These are phyloP conservation scores for Raffaelea ambrosiae DNA, from an alignment of 2,329 filamentous ascomycete genomes.

Conservation along the genomic window DNA sequence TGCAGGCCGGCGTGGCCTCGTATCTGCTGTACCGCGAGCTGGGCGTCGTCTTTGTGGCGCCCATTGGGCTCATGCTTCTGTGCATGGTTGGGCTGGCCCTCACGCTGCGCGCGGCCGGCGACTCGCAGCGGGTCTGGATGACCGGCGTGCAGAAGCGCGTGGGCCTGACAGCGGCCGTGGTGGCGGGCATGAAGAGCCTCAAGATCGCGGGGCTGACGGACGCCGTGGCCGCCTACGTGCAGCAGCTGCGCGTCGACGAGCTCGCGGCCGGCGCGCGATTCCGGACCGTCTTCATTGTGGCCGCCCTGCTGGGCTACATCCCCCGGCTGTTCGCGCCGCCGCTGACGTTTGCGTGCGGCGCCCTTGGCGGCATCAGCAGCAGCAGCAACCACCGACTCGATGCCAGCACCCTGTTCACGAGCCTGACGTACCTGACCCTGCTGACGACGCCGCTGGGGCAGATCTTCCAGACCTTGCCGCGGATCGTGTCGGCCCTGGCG, in stretches of 20 bases:
- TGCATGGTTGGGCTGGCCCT: not conserved
- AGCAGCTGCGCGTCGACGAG: slow-evolving; percentile 23
- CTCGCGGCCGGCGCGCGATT: slow-evolving; percentile 18
- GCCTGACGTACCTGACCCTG: slow-evolving; percentile 23
- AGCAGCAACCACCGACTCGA: slow-evolving; percentile 15
- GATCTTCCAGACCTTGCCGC: slow-evolving; percentile 24
- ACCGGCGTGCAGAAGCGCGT: slow-evolving; percentile 12
- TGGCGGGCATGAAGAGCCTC: slow-evolving; percentile 27
- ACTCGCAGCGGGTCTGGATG: slow-evolving; percentile 14
- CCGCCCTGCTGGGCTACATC: slow-evolving; percentile 21
- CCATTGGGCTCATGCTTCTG: slow-evolving; percentile 6
- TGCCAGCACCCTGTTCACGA: slow-evolving; percentile 18
- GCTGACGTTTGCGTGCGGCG: slow-evolving; percentile 16
- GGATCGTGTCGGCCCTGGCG: slow-evolving; percentile 20
- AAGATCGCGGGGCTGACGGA: slow-evolving; percentile 26
- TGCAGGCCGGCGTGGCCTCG: slow-evolving; percentile 7
- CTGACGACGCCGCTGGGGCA: slow-evolving; percentile 20
- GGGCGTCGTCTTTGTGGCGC: slow-evolving; percentile 7
- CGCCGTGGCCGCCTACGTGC: slow-evolving; percentile 19
- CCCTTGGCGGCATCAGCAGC: too few relatives aligned
- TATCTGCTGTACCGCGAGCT: slow-evolving; percentile 10
- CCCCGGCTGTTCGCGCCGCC: slow-evolving; percentile 27
- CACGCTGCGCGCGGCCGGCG: not conserved
- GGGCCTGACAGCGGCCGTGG: slow-evolving; percentile 16
- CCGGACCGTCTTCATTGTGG: slow-evolving; percentile 16